Base-by-base conservation (phyloP, 2,329 filamentous ascomycete genomes). In the Arachnopeziza araneosa region DNA sequence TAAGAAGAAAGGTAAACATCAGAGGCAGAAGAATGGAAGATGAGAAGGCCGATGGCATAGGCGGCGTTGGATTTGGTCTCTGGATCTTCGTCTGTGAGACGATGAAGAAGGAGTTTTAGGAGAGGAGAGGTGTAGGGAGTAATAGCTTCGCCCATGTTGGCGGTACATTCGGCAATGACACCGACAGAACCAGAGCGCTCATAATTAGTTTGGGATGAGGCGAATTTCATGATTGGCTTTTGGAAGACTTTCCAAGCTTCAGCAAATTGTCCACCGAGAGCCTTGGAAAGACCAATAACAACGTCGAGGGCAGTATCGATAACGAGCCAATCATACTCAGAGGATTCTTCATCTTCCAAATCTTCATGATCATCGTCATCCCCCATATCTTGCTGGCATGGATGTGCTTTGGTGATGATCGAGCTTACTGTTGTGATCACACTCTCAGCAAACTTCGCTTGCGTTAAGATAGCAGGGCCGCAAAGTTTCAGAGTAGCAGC, bases 231-330 rank as follows among this genome's bases (percentile, higher is more conserved):
- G 68, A 98, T 83, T 48, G 89, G 90, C 81, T 95, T 93, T 80
- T 96, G 90, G 67, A 97, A 96, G 69, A 96, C 87, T 81, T 96
- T 96, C 91, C 92, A 98, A 63, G 97, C 80, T 78, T 96, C 89
- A 59, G 83, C 82, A 70, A 97, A 98, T 67, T 87, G 85, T 23
- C 83, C 75, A 49, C 95, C 95, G 17, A 98, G 85, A 32, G 91
- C 91, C 53, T 86, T 85, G 22, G 93, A 87, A 50, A 98, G 83
- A 48, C 90, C 91, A 56, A 91, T 91, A 55, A 97, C 81, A 53
- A 96, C 91, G 66, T 98, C 95, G 58, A 98, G 84, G 44, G 91
- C 93, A 10, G 92, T 96, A 78, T 99, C 95, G 58, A 98, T 89
- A 56, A 96, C 88, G 21, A 97, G 84, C 95, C 95, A 98, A 79